Evolutionary conservation across 768 basidiomycete genomes (phyloP).

Genomic region (Phaeolepiota aurea): DNA sequence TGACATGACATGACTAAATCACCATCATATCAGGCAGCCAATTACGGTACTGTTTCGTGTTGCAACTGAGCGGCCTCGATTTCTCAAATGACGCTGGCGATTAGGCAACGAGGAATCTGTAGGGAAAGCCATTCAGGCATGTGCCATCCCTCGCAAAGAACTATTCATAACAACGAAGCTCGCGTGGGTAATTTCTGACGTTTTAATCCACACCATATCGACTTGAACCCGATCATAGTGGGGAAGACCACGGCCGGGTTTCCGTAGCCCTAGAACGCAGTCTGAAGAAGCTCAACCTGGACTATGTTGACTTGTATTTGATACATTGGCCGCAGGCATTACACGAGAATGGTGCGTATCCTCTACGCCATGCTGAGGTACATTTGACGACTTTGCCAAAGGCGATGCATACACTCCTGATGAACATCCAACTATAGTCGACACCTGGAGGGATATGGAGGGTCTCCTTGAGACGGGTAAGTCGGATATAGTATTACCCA

Average conservation of each 20-base stretch:
- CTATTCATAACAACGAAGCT: constrained; percentile 36
- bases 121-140: constrained; percentile 27
- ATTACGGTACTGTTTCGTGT: constrained; percentile 13
- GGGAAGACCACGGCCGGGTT: constrained; percentile 22
- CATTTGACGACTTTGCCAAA: neutral
- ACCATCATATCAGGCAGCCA: neutral
- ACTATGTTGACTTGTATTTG: constrained; percentile 42
- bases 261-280: constrained; percentile 24
- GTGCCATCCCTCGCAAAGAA: constrained; percentile 30
- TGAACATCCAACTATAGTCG: constrained; percentile 17
- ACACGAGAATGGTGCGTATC: constrained; percentile 15
- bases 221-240: constrained; percentile 9
- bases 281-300: constrained; percentile 22
- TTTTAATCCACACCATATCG: neutral
- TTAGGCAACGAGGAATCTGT: constrained; percentile 25
- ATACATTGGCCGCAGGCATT: constrained; percentile 34
- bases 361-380: neutral
- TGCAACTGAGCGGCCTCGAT: constrained; percentile 11
- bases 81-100: neutral
- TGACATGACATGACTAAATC: neutral
- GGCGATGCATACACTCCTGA: constrained; percentile 3
- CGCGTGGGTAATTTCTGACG: constrained; percentile 11
- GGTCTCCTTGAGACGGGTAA: constrained; percentile 22
- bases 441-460: constrained; percentile 36
- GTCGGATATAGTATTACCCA: constrained; percentile 1